Conservation (phyloP, 352 stramenopile genomes). For the Pseudoperonospora humuli region DNA sequence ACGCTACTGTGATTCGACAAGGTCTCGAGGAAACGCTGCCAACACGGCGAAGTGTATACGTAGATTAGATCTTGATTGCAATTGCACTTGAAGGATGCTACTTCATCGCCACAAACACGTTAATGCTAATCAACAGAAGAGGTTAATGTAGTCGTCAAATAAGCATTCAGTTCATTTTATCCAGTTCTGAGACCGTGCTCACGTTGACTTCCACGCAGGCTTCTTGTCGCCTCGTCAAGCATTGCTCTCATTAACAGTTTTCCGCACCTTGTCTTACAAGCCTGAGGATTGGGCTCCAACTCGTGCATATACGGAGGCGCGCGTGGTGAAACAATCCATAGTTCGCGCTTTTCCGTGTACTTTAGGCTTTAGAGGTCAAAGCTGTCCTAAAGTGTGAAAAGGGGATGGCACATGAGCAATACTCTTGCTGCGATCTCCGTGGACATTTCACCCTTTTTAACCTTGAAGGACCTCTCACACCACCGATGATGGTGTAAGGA, state of each 20-base stretch:
- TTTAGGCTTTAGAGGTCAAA: slow-evolving; percentile 12
- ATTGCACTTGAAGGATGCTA: too few species aligned
- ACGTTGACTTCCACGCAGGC: slow-evolving; percentile 9
- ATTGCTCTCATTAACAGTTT: slow-evolving; percentile 5
- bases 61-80: too few species aligned
- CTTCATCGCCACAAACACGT: too few species aligned
- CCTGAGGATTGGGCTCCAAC: background rate
- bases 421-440: slow-evolving; percentile 6
- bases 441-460: slow-evolving; percentile 11
- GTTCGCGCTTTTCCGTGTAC: slow-evolving; percentile 13
- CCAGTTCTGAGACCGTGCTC: slow-evolving; percentile 12
- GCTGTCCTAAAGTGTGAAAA: background rate
- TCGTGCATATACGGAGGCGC: slow-evolving; percentile 16
- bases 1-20: slow-evolving; percentile 40
- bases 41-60: too few species aligned
- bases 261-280: slow-evolving; percentile 13
- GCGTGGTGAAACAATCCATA: slow-evolving; percentile 6
- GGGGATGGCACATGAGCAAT: slow-evolving; percentile 2
- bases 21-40: too few species aligned
- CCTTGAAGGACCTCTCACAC: slow-evolving; percentile 39
- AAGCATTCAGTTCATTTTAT: slow-evolving; percentile 32
- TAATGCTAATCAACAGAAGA: too few species aligned
- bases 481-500: slow-evolving; percentile 46
- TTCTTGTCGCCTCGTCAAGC: slow-evolving; percentile 19
- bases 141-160: background rate